These are phyloP conservation scores for Mortierella sp. DNA, from an alignment of 371 early-diverging fungal genomes.

Conservation along the genomic window DNA sequence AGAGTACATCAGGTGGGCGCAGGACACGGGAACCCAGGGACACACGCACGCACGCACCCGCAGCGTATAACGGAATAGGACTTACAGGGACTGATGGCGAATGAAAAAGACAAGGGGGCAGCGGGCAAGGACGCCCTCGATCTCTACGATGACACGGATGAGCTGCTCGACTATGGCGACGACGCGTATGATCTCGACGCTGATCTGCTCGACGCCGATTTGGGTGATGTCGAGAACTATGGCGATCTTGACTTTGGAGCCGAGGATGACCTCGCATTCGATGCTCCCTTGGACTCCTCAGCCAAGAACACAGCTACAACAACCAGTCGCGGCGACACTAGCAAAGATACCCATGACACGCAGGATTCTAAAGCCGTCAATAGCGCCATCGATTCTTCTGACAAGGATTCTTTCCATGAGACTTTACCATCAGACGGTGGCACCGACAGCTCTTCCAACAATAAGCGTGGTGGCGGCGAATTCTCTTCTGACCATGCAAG, in stretches of 20 bases:
- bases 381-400: too few species aligned
- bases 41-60: too few species aligned
- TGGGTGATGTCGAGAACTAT: constrained; percentile 14
- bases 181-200: constrained; percentile 27
- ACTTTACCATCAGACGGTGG: too few species aligned
- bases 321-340: too few species aligned
- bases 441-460: not conserved
- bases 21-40: too few species aligned
- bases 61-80: too few species aligned
- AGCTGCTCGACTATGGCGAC: constrained; percentile 45
- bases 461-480: not conserved
- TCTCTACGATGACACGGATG: constrained; percentile 29
- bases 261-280: constrained; percentile 28
- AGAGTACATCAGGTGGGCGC: too few species aligned
- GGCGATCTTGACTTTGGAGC: constrained; percentile 34
- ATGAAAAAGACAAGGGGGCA: constrained; percentile 10
- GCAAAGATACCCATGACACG: too few species aligned
- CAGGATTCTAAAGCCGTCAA: too few species aligned
- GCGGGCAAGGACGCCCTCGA: constrained; percentile 24
- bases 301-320: not conserved
- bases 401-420: too few species aligned
- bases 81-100: too few species aligned
- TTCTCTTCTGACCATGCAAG: too few species aligned
- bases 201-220: constrained; percentile 25
- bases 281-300: not conserved